Conservation (phyloP, 176 grass and related monocot species). For the Puya raimondii region DNA sequence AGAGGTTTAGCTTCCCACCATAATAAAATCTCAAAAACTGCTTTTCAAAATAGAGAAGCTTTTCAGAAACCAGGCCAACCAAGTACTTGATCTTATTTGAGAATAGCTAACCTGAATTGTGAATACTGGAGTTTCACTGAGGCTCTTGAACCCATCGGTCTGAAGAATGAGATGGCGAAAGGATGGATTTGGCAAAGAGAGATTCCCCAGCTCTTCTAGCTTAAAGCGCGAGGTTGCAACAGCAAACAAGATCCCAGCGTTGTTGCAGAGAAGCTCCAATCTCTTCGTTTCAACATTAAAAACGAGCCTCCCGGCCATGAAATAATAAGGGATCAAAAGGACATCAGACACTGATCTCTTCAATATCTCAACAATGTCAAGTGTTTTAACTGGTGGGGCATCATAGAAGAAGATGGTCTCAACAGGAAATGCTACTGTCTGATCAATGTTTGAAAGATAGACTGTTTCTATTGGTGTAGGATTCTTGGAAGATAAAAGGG, state of each 20-base stretch:
- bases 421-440: conserved; percentile 21
- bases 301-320: conserved; percentile 29
- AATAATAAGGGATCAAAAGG: conserved; percentile 36
- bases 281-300: conserved; percentile 29
- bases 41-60: too few relatives aligned
- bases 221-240: conserved; percentile 20
- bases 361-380: conserved; percentile 26
- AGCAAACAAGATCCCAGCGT: conserved; percentile 26
- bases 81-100: not conserved
- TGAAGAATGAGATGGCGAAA: conserved; percentile 30
- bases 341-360: conserved; percentile 23
- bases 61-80: not conserved
- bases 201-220: conserved; percentile 28
- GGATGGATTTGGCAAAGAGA: conserved; percentile 26
- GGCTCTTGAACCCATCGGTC: conserved; percentile 13
- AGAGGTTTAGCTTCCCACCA: too few relatives aligned
- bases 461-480: conserved; percentile 9
- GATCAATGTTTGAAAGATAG: conserved; percentile 20
- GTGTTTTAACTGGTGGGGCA: conserved; percentile 15
- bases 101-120: conserved; percentile 38
- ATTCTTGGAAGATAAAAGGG: conserved; percentile 1
- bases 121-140: conserved; percentile 34
- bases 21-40: too few relatives aligned
- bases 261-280: conserved; percentile 38
- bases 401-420: conserved; percentile 33